Base-by-base conservation (phyloP, 768 basidiomycete genomes). In the Rhizopogon sp. region DNA sequence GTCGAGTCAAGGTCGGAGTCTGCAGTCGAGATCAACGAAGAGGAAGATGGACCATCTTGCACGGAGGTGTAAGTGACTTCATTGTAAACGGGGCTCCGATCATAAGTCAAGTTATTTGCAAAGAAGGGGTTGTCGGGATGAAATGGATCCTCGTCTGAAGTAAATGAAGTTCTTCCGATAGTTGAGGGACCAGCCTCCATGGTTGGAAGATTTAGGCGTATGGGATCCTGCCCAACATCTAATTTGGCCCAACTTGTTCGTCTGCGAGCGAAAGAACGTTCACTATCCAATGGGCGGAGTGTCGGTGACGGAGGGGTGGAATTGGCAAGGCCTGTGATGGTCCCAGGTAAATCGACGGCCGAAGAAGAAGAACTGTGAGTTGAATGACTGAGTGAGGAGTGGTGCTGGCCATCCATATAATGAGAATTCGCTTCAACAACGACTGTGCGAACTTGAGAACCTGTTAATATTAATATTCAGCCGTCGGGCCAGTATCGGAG, bases 201-300 rank as follows among this genome's bases (percentile, higher is more conserved):
- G 25, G 64, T 29, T 41, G 54, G 56, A 53, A 70, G 56, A 49
- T 76, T 69, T 55, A 78, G 67, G 53, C 70, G 74, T 50, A 80
- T 70, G 11, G 78, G 79, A 65, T 82, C 80, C 60, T 75, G 76
- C 51, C 74, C 74, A 43, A 66, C 60, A 55, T 81, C 77, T 43
- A 73, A 59, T 22, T 70, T 66, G 22, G 80, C 79, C 83, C 86
- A 83, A 62, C 85, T 87, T 1, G 74, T 67, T 55, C 86, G 76
- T 49, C 84, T 72, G 57, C 84, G 76, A 39, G 84, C 64, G 58
- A 74, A 62, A 13, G 64, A 59, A 25, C 52, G 61, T 51, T 52
- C 67, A 46, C 73, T 73, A 55, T 78, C 75, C 2, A 67, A 62
- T 14, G 68, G 63, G 5, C 50, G 54, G 39, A 70, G 55, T 6